These are phyloP conservation scores for Pyrenochaeta sp. DNA, from an alignment of 2,329 filamentous ascomycete genomes.

Conservation along the genomic window DNA sequence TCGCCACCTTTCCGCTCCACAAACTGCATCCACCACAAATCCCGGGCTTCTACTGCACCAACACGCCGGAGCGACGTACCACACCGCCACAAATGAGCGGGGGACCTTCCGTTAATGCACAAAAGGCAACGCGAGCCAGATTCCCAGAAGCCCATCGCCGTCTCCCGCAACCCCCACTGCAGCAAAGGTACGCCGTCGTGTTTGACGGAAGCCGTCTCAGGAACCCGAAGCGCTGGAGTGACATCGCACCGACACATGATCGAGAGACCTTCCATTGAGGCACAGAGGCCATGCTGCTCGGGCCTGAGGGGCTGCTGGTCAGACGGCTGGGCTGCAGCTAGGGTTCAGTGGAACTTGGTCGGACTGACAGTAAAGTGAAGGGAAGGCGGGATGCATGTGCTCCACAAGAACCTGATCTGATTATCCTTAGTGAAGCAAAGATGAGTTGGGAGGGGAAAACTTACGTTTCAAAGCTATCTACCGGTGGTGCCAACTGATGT, in stretches of 20 bases:
- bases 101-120: conserved; percentile 18
- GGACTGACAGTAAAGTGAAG: neutral
- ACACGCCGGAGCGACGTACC: conserved; percentile 19
- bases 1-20: neutral
- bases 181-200: conserved; percentile 5
- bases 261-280: conserved; percentile 19
- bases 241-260: conserved; percentile 13
- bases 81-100: conserved; percentile 9
- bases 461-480: conserved; percentile 6
- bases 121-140: conserved; percentile 18
- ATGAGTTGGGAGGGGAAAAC: neutral
- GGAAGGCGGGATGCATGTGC: conserved; percentile 2
- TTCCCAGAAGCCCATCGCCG: conserved; percentile 17
- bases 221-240: conserved; percentile 16
- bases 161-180: conserved; percentile 18
- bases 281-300: conserved; percentile 16
- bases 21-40: conserved; percentile 8
- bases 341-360: conserved; percentile 17
- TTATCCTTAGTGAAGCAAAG: neutral
- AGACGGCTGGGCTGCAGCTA: conserved; percentile 15
- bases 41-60: conserved; percentile 24
- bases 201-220: conserved; percentile 5
- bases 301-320: conserved; percentile 9
- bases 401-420: conserved; percentile 3
- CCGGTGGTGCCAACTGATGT: neutral